Percentiles rank a stretch among this genome's conserved stretches.
These are phyloP conservation scores for Talinum fruticosum DNA, from an alignment of 148 eudicot species.

Conservation along the genomic window DNA sequence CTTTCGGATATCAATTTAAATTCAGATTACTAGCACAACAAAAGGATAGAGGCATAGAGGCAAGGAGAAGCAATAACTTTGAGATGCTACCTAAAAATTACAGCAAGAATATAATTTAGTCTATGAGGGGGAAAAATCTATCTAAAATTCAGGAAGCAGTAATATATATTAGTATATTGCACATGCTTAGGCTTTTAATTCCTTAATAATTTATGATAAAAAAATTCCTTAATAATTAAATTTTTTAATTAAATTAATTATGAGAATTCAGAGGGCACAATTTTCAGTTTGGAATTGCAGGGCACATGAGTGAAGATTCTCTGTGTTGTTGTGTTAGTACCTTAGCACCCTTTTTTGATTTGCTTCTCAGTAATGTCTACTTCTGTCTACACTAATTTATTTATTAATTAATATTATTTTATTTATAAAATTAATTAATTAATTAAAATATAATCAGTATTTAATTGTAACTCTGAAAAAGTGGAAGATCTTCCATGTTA, in stretches of 20 bases:
- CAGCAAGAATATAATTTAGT: too few relatives aligned
- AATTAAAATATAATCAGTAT: neutral
- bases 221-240: too few relatives aligned
- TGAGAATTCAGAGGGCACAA: neutral
- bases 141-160: neutral
- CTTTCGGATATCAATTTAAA: too few relatives aligned
- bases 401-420: neutral
- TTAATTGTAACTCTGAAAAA: neutral
- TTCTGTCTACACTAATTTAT: neutral
- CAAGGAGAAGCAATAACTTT: neutral
- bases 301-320: slow-evolving; percentile 22
- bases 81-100: neutral
- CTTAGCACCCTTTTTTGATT: neutral
- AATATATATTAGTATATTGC: neutral
- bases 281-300: slow-evolving; percentile 11
- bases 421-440: neutral
- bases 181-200: slow-evolving; percentile 6
- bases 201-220: too few relatives aligned
- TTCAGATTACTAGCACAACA: neutral
- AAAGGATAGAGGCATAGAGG: neutral
- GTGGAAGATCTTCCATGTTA: slow-evolving; percentile 14
- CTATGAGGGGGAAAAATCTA: neutral
- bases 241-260: neutral
- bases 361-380: slow-evolving; percentile 18
- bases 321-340: neutral